These are phyloP conservation scores for Trichomonas gallinae DNA, from an alignment of 208 protist genomes.

Conservation along the genomic window DNA sequence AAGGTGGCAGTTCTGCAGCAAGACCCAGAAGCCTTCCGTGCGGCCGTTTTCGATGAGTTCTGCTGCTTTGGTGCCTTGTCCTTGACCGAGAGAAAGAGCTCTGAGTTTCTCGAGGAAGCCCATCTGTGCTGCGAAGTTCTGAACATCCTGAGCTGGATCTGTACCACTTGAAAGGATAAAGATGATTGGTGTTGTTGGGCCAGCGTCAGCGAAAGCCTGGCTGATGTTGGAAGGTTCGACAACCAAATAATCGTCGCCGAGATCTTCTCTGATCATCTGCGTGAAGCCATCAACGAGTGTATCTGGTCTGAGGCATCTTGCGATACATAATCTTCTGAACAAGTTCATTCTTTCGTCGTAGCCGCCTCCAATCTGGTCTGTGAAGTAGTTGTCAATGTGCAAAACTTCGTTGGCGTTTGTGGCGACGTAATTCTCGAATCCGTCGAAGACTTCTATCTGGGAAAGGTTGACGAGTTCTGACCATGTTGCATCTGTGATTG, in stretches of 20 bases:
- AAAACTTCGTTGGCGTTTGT: neutral
- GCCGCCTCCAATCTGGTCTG: slow-evolving; percentile 45
- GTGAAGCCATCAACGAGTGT: slow-evolving; percentile 83
- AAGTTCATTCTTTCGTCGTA: slow-evolving; percentile 61
- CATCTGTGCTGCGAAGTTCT: slow-evolving; percentile 65
- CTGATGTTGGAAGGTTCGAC: slow-evolving; percentile 80
- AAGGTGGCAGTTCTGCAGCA: slow-evolving; percentile 95
- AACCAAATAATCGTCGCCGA: slow-evolving; percentile 77
- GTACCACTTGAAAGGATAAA: slow-evolving; percentile 90
- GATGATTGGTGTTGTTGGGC: slow-evolving; percentile 70
- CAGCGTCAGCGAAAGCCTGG: slow-evolving; percentile 75
- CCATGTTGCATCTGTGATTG: neutral
- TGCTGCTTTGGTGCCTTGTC: slow-evolving; percentile 86
- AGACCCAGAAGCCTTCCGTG: slow-evolving; percentile 62
- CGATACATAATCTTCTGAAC: slow-evolving; percentile 79
- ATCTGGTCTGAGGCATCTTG: slow-evolving; percentile 81
- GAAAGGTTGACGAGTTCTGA: neutral
- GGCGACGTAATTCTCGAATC: neutral
- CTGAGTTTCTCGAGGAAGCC: slow-evolving; percentile 71
- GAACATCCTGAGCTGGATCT: slow-evolving; percentile 81
- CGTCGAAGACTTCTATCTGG: neutral
- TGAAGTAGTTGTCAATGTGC: neutral
- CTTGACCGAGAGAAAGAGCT: slow-evolving; percentile 91
- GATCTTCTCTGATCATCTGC: slow-evolving; percentile 66
- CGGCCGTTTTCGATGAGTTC: slow-evolving; percentile 59